Conservation (phyloP, 2,329 filamentous ascomycete genomes). For the Fusarium austroafricanum region DNA sequence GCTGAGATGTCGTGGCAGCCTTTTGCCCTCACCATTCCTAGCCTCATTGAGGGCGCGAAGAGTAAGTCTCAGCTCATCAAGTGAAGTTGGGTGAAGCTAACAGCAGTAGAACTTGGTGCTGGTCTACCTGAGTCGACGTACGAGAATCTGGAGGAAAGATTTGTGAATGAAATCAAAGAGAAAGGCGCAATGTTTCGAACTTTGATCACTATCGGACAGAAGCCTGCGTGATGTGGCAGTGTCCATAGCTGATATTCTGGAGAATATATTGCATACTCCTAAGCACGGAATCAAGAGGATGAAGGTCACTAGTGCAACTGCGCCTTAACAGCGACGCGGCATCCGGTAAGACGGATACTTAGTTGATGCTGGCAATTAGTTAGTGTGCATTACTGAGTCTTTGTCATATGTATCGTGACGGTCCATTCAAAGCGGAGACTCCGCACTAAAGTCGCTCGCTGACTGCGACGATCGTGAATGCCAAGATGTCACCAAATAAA, state of each 20-base stretch:
- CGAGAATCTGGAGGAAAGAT: slow-evolving; percentile 7
- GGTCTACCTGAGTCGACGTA: neutral
- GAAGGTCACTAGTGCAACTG: too few relatives aligned
- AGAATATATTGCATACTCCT: too few relatives aligned
- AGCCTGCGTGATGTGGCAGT: neutral
- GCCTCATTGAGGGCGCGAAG: slow-evolving; percentile 5
- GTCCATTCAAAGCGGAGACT: neutral
- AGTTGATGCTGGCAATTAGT: too few relatives aligned
- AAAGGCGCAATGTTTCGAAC: slow-evolving; percentile 11
- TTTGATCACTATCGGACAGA: slow-evolving; percentile 4
- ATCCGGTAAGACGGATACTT: too few relatives aligned
- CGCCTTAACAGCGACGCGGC: too few relatives aligned
- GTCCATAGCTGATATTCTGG: too few relatives aligned
- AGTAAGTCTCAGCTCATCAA: neutral
- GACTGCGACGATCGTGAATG: slow-evolving; percentile 1
- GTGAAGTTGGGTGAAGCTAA: neutral
- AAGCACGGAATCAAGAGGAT: too few relatives aligned
- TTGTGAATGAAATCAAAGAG: slow-evolving; percentile 19
- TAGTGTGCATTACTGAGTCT: neutral
- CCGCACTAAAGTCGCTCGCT: neutral
- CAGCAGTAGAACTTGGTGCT: neutral
- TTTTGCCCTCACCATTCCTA: slow-evolving; percentile 17
- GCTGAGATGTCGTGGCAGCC: slow-evolving; percentile 1
- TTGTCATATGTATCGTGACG: neutral
- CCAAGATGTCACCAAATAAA: slow-evolving; percentile 14